These are phyloP conservation scores for Podaxis sp. DNA, from an alignment of 768 basidiomycete species.

Conservation along the genomic window DNA sequence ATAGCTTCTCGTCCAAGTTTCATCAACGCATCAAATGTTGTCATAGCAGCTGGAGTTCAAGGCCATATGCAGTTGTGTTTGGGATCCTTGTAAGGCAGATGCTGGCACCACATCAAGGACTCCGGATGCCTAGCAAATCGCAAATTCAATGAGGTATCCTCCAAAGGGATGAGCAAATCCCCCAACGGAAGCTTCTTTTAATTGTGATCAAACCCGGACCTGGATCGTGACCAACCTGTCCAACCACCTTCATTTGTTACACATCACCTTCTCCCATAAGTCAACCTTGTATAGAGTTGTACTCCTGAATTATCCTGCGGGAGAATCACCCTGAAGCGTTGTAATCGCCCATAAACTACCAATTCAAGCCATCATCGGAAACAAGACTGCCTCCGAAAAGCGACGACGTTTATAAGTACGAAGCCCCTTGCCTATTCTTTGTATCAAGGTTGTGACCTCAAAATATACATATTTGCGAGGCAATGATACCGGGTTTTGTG, in stretches of 20 bases:
- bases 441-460: not conserved
- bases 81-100: not conserved
- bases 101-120: not conserved
- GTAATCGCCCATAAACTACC: not conserved
- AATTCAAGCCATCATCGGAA: not conserved
- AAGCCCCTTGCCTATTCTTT: not conserved
- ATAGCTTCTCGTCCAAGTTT: conserved; percentile 13
- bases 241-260: conserved; percentile 4
- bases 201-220: conserved; percentile 6
- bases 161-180: conserved; percentile 5
- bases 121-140: not conserved
- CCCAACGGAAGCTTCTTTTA: conserved; percentile 11
- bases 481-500: not conserved
- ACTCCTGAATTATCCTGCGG: conserved; percentile 16
- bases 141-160: not conserved
- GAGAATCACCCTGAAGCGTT: not conserved
- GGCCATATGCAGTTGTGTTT: not conserved
- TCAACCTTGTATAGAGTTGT: conserved; percentile 10
- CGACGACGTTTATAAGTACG: not conserved
- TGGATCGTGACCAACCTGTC: not conserved
- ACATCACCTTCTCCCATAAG: conserved; percentile 12
- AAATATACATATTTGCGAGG: not conserved
- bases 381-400: not conserved
- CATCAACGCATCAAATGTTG: conserved; percentile 16
- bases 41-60: conserved; percentile 14